Base-by-base conservation (phyloP, 2,329 filamentous ascomycete genomes). In the Chaetomium globosum region DNA sequence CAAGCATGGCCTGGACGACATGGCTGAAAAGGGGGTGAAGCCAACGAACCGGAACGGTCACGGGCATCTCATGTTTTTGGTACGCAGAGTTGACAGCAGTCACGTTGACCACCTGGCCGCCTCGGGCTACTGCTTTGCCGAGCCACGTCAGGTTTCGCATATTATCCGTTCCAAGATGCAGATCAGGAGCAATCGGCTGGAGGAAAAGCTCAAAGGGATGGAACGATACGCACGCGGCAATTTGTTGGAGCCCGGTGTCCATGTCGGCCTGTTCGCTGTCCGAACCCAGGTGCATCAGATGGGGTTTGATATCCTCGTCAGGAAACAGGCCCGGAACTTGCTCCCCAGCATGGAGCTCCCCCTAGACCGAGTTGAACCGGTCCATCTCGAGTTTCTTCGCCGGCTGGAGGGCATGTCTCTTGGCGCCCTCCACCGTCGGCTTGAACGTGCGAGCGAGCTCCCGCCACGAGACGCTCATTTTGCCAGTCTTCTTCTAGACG, bases 41-140 rank as follows among this genome's bases (percentile, higher is more conserved):
- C 57, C 31, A 31, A 52, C 21, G 5, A 59, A 53, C 9, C 74
- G 77, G 33, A 83, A 87, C 46, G 89, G 89, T 4, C 87, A 87
- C 65, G 92, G 93, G 0, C 91, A 93, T 61, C 82, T 96, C 54
- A 85, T 97, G 75, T 93, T 96, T 71, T 83, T 96, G 10, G 89
- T 93, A 6, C 89, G 88, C 12, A 83, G 83, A 52, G 81, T 90
- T 1, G 80, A 82, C 39, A 80, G 77, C 39, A 80, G 80, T 39
- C 79, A 82, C 0, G 90, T 85, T 0, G 82, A 85, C 59, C 83
- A 83, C 31, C 81, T 96, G 16, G 84, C 89, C 68, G 86, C 90
- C 1, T 80, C 85, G 12, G 92, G 93, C 1, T 96, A 88, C 75
- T 86, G 90, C n/a, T 96, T 96, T 71, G 90, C 90, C 2, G 83